Base-by-base conservation (phyloP, 495 filamentous ascomycete species). In the Penicillium flavigenum region DNA sequence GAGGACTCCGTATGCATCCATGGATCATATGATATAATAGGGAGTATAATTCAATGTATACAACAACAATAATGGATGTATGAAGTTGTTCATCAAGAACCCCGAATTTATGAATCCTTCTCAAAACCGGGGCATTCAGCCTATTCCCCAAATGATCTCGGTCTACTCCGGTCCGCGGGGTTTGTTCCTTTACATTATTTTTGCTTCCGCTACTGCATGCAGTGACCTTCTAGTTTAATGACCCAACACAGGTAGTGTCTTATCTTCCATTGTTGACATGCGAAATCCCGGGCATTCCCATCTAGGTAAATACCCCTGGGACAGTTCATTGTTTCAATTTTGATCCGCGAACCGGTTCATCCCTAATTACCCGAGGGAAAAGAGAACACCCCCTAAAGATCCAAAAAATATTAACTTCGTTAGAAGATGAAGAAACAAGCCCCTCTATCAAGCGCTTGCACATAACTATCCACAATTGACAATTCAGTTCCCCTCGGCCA, bases 401-500 rank as follows among this genome's bases (percentile, higher is more conserved):
- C 44, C 3, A 19, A 50, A 50, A 49, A 47, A 47, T 9, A 49
- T 34, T 12, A 29, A 49, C n/a, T 20, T 20, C 27, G 27, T 60
- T 50, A 69, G 48, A 69, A 69, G 22, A 66, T 66, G 50, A 69
- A 69, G 11, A 67, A 51, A 43, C 62, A 64, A 34, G 64, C 60
- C 42, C 56, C 39, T 29, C 54, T 45, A 45, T 69, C 66, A 34
- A 69, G 34, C 1, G 29, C 31, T 27, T 57, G 63, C 14, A 69
- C 62, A 31, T 50, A 38, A 11, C 22, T 38, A 17, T 69, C 66
- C 9, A 60, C 59, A 39, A 47, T 36, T 2, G 58, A 47, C 7
- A 60, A 24, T 27, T 36, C 54, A 48, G 2, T 31, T 5, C 22
- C 29, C 43, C 26, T 48, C 17, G 19, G 17, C 51, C 51, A 51